phyloP scores from a whole-genome alignment of 2,329 filamentous ascomycete genomes.

The Colletotrichum musae region DNA sequence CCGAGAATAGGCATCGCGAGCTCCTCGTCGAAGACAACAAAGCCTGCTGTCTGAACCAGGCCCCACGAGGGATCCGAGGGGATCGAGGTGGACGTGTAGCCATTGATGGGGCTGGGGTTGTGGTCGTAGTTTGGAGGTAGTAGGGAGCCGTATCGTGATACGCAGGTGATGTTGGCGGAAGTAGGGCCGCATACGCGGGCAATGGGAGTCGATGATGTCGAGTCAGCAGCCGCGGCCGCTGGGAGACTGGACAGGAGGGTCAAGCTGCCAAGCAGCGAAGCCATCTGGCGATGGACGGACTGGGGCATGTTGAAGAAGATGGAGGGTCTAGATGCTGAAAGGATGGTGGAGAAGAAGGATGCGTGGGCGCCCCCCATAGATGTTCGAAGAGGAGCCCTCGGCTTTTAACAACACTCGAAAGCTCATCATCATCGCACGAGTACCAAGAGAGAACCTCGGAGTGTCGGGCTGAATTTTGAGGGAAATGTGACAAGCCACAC shows the following conservation, averaged over 20 bases:
- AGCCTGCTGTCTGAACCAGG: neutral
- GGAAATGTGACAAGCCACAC: too few relatives aligned
- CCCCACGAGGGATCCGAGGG: neutral
- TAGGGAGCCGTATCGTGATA: neutral
- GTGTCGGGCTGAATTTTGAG: too few relatives aligned
- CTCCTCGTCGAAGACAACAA: conserved; percentile 1
- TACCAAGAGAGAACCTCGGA: too few relatives aligned
- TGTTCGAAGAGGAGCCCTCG: too few relatives aligned
- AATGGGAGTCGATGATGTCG: neutral
- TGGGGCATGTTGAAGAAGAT: neutral
- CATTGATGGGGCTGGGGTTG: conserved; percentile 1
- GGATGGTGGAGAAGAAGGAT: too few relatives aligned
- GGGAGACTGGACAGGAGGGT: neutral
- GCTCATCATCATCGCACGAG: too few relatives aligned
- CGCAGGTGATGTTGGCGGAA: neutral
- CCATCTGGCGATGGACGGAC: neutral
- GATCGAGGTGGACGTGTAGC: neutral
- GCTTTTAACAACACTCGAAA: too few relatives aligned
- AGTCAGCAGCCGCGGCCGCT: neutral
- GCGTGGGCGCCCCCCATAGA: too few relatives aligned
- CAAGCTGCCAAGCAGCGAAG: neutral
- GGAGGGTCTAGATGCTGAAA: neutral
- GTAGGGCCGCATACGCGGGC: neutral
- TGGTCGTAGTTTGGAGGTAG: neutral
- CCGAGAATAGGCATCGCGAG: conserved; percentile 2